phyloP scores from a whole-genome alignment of 306 rosid genomes.

The Cucurbita ficifolia region DNA sequence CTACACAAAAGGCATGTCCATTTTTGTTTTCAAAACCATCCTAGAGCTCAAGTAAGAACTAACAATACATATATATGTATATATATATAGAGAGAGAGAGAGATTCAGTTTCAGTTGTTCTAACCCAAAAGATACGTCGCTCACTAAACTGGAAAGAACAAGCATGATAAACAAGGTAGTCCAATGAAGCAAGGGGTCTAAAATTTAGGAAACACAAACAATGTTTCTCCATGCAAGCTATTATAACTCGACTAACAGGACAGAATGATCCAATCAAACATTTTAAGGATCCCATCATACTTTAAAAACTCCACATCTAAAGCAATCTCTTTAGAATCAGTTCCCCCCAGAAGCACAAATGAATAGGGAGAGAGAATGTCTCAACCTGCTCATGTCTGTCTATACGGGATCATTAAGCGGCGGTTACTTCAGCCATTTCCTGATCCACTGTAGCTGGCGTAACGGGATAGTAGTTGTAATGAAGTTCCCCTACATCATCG shows the following conservation, averaged over 20 bases:
- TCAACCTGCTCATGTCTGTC: not conserved
- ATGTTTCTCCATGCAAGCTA: not conserved
- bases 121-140: too few species aligned
- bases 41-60: too few species aligned
- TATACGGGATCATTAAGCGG: constrained; percentile 16
- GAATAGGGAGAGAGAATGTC: not conserved
- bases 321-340: constrained; percentile 2
- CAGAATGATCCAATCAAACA: not conserved
- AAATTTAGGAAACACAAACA: not conserved
- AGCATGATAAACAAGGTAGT: not conserved
- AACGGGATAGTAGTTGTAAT: constrained; percentile 59
- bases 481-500: constrained; percentile 84
- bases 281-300: not conserved
- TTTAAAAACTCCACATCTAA: not conserved
- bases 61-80: too few species aligned
- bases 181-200: not conserved
- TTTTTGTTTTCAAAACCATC: too few species aligned
- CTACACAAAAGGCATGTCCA: too few species aligned
- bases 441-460: constrained; percentile 66
- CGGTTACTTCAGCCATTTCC: constrained; percentile 77
- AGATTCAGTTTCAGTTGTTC: too few species aligned
- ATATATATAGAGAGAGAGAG: too few species aligned
- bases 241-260: not conserved
- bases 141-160: not conserved
- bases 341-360: not conserved